Conservation (phyloP, 768 basidiomycete species). For the Suillus subaureus region DNA sequence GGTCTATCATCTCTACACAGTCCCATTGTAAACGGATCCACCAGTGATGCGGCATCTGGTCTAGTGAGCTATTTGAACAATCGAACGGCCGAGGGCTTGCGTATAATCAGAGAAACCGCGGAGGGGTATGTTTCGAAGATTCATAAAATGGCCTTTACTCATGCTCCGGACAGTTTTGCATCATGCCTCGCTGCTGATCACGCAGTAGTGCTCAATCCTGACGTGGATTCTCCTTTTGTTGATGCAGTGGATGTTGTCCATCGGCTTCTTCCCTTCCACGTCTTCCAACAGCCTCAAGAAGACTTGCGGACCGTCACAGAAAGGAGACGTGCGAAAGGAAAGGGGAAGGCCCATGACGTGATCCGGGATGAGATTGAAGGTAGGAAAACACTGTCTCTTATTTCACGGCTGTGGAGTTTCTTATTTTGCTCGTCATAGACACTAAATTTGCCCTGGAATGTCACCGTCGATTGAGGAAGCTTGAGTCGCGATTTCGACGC, state of each 20-base stretch:
- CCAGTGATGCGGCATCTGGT: constrained; percentile 28
- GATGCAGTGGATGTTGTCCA: constrained; percentile 64
- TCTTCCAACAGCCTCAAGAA: constrained; percentile 74
- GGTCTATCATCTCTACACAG: constrained; percentile 28
- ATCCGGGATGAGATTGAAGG: constrained; percentile 54
- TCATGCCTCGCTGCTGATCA: constrained; percentile 66
- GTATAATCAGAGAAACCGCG: constrained; percentile 47
- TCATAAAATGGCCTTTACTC: constrained; percentile 13
- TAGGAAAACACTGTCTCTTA: constrained; percentile 27
- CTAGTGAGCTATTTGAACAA: constrained; percentile 33
- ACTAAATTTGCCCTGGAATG: constrained; percentile 73
- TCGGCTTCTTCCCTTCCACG: constrained; percentile 78
- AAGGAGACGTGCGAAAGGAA: constrained; percentile 51
- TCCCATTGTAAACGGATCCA: constrained; percentile 11
- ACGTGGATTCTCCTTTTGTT: constrained; percentile 68
- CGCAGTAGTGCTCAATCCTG: constrained; percentile 57
- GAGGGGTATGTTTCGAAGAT: constrained; percentile 44
- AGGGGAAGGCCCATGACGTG: constrained; percentile 56
- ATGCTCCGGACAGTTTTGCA: constrained; percentile 48
- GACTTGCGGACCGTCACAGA: constrained; percentile 47
- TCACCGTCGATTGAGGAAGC: constrained; percentile 53
- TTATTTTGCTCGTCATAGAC: constrained; percentile 43
- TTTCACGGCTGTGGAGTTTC: not conserved
- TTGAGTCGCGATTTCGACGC: constrained; percentile 61
- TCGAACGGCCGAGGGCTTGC: constrained; percentile 53